Evolutionary conservation across 768 basidiomycete genomes (phyloP).

Genomic region (Rubroboletus satanas): DNA sequence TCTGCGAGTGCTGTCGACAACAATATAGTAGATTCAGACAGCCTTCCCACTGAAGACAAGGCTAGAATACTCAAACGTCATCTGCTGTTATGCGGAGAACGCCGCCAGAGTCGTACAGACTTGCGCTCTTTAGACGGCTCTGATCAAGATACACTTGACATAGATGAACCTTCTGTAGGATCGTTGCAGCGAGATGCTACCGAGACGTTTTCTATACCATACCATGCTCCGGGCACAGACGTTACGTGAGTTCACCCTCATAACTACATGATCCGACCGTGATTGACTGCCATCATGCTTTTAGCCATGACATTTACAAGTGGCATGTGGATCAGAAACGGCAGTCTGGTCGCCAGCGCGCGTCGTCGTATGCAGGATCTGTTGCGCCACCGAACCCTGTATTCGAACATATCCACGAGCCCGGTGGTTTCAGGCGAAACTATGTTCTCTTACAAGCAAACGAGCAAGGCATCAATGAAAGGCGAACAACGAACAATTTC

Average conservation of each 20-base stretch:
- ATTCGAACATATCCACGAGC: slow-evolving; percentile 92
- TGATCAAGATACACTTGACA: slow-evolving; percentile 19
- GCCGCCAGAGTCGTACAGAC: slow-evolving; percentile 30
- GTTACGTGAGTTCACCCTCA: slow-evolving; percentile 69
- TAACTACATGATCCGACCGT: slow-evolving; percentile 12
- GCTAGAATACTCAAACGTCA: slow-evolving; percentile 75
- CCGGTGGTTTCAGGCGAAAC: slow-evolving; percentile 90
- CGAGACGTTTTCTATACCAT: slow-evolving; percentile 84
- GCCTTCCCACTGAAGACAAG: slow-evolving; percentile 78
- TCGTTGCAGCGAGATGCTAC: slow-evolving; percentile 41
- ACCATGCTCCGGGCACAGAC: slow-evolving; percentile 83
- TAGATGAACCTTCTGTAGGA: slow-evolving; percentile 19
- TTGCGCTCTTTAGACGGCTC: slow-evolving; percentile 21
- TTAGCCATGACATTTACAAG: slow-evolving; percentile 91
- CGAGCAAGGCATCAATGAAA: slow-evolving; percentile 60
- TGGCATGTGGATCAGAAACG: slow-evolving; percentile 79
- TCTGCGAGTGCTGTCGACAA: slow-evolving; percentile 31
- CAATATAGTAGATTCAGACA: slow-evolving; percentile 45
- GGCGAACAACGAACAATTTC: slow-evolving; percentile 72
- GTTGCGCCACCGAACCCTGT: slow-evolving; percentile 59
- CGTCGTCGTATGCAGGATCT: slow-evolving; percentile 65
- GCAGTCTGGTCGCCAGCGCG: slow-evolving; percentile 55
- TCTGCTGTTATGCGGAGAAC: slow-evolving; percentile 70
- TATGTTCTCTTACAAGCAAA: slow-evolving; percentile 73
- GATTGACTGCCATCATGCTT: slow-evolving; percentile 4